Percentiles rank a stretch among this genome's conserved stretches.
Evolutionary conservation across 176 grass and related monocot genomes (phyloP).

Genomic region (Neostapfia colusana): DNA sequence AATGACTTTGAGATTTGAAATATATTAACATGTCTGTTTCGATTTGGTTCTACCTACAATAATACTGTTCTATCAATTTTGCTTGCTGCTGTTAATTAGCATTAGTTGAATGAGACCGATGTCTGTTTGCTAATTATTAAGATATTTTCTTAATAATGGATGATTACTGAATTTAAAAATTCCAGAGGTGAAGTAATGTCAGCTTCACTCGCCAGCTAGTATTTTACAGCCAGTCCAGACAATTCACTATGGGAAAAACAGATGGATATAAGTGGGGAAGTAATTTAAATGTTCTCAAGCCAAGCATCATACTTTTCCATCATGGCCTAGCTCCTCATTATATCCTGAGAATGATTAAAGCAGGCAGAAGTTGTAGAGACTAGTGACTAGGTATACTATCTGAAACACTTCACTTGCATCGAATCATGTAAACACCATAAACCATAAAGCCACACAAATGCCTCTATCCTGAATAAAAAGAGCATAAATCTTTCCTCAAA

Average conservation of each 20-base stretch:
- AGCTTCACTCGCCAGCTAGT: background rate
- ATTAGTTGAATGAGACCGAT: background rate
- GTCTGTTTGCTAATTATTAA: background rate
- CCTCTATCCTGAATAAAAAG: background rate
- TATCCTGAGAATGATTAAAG: background rate
- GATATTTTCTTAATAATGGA: background rate
- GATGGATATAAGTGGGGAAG: background rate
- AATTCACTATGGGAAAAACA: background rate
- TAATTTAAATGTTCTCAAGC: background rate
- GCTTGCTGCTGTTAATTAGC: constrained; percentile 24
- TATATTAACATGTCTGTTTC: background rate
- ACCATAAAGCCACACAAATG: constrained; percentile 2
- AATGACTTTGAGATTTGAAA: background rate
- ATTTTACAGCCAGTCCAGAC: background rate
- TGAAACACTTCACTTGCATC: background rate
- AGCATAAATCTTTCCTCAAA: background rate
- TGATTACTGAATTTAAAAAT: background rate
- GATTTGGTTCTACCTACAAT: background rate
- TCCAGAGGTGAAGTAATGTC: background rate
- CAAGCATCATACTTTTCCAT: background rate
- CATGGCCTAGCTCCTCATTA: background rate
- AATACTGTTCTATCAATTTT: background rate
- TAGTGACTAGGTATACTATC: too few species aligned
- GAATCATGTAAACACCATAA: background rate
- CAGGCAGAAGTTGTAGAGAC: background rate